These are phyloP conservation scores for Isochrysis galbana DNA, from an alignment of 78 protist species.

Conservation along the genomic window DNA sequence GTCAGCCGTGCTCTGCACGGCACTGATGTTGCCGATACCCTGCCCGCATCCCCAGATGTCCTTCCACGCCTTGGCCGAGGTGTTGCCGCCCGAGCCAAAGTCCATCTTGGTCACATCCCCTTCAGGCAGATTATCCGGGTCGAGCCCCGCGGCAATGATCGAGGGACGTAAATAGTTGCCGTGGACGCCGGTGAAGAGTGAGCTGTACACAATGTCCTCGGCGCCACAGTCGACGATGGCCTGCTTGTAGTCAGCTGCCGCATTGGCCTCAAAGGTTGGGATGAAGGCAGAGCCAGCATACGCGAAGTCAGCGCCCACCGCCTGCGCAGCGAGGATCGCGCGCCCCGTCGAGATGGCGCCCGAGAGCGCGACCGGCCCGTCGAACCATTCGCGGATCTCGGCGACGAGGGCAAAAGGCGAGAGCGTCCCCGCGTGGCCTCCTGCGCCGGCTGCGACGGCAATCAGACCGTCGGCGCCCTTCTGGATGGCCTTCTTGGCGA, in stretches of 20 bases:
- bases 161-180: background rate
- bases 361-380: background rate
- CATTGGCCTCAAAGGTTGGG: background rate
- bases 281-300: background rate
- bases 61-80: constrained; percentile 9
- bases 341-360: background rate
- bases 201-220: background rate
- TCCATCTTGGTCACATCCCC: background rate
- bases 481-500: background rate
- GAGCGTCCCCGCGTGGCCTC: constrained; percentile 17
- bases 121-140: background rate
- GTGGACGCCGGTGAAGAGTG: constrained; percentile 4
- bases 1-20: background rate
- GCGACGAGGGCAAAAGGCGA: background rate
- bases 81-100: background rate
- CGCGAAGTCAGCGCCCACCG: constrained; percentile 4
- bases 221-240: background rate
- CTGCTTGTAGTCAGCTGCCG: background rate
- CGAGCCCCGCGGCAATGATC: background rate
- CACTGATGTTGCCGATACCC: background rate
- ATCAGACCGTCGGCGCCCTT: background rate
- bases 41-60: constrained; percentile 16
- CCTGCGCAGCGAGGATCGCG: background rate
- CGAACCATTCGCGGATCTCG: background rate
- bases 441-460: background rate